Base-by-base conservation (phyloP, 805 yeast species). In the Geotrichum ghanense region DNA sequence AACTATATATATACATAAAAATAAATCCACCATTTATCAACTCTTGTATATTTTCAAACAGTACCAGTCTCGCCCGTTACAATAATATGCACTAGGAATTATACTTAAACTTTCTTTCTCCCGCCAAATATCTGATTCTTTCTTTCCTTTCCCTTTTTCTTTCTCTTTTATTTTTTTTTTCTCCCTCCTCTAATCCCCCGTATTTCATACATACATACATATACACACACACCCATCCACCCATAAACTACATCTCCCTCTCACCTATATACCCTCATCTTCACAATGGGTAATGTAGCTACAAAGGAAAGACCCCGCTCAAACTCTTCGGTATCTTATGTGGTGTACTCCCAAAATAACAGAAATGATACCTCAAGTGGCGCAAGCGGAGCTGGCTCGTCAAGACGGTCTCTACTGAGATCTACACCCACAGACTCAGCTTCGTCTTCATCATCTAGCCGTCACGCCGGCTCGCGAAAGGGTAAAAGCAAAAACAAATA, bases 251-350 rank as follows among this genome's bases (percentile, higher is more conserved):
- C 27, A 24, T 24, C 12, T 24, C 27, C 7, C 27, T 24, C 12
- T 24, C 12, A 12, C 7, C 7, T 7, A 24, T 12, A 24, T 12
- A 24, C 10, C 14, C 31, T 25, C 31, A 25, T 14, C 14, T 25
- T 9, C 14, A 31, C 12, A 31, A 39, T 39, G 42, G 42, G 42
- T 22, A 39, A 39, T 22, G 42, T 39, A 39, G 25, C 42, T 20
- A 39, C 42, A 5, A 39, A 39, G 21, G 42, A 39, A 39, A 20
- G 42, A 22, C 25, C 42, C 4, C 23, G 42, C 23, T 39, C 42
- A 22, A 22, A 22, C 23, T 26, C 34, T n/a, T 21, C 42, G 16
- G 42, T 22, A 6, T 39, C 42, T 31, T 31, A 31, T 12, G 37
- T 31, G 37, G 37, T 31, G 37, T 31, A 31, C 16, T 31, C 37